phyloP scores from a whole-genome alignment of 2,329 filamentous ascomycete genomes.

The Sporothrix inflata region DNA sequence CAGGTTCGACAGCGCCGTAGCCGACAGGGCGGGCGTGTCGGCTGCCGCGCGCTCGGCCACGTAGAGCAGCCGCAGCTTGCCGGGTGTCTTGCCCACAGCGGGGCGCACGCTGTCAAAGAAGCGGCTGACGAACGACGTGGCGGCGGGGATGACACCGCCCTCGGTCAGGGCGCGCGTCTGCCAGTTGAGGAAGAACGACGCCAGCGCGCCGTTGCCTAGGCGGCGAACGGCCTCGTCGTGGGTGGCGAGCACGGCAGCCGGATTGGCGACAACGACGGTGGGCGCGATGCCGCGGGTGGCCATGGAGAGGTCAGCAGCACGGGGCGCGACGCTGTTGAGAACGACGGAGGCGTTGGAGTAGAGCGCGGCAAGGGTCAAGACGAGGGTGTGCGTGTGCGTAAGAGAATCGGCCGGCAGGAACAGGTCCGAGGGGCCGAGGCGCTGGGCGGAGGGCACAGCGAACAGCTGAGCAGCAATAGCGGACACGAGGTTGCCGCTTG shows the following conservation, averaged over 20 bases:
- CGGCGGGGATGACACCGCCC: slow-evolving; percentile 72
- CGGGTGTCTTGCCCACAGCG: slow-evolving; percentile 62
- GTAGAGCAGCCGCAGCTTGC: slow-evolving; percentile 80
- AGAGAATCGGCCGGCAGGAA: slow-evolving; percentile 85
- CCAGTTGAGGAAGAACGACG: slow-evolving; percentile 70
- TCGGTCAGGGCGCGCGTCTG: slow-evolving; percentile 70
- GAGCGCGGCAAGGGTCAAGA: slow-evolving; percentile 78
- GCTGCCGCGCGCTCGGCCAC: slow-evolving; percentile 73
- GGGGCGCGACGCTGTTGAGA: slow-evolving; percentile 83
- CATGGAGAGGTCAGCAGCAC: slow-evolving; percentile 69
- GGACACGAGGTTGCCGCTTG: slow-evolving; percentile 82
- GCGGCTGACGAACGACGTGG: slow-evolving; percentile 63
- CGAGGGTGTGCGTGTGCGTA: slow-evolving; percentile 76
- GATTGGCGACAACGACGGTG: slow-evolving; percentile 79
- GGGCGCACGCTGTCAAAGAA: slow-evolving; percentile 64
- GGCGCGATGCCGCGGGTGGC: slow-evolving; percentile 77
- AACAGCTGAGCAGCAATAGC: slow-evolving; percentile 78
- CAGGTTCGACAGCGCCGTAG: slow-evolving; percentile 74
- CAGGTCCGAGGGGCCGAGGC: slow-evolving; percentile 73
- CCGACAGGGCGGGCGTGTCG: slow-evolving; percentile 65
- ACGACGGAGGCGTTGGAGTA: slow-evolving; percentile 84
- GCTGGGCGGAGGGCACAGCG: slow-evolving; percentile 73
- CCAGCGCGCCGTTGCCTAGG: slow-evolving; percentile 53
- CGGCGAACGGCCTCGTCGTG: slow-evolving; percentile 65
- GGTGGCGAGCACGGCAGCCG: slow-evolving; percentile 70